Evolutionary conservation across 164 flowering plant species (phyloP).

Genomic region (Annona squamosa): DNA sequence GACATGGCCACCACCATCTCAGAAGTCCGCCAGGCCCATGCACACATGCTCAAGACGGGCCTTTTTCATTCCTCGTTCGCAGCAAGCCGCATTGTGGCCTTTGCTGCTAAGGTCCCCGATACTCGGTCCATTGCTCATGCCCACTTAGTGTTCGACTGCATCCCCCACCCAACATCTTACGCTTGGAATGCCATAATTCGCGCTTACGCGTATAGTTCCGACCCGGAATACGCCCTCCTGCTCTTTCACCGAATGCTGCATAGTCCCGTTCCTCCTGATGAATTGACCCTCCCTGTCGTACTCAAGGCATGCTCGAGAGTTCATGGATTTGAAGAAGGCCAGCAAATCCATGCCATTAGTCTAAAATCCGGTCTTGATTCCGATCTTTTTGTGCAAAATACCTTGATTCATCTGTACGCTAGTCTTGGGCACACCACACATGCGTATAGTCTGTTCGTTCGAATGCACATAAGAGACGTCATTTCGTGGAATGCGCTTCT

Average conservation of each 20-base stretch:
- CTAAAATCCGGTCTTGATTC: constrained; percentile 17
- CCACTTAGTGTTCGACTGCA: constrained; percentile 21
- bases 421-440: constrained; percentile 10
- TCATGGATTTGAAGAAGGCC: constrained; percentile 18
- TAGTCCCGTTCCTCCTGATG: constrained; percentile 21
- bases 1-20: constrained; percentile 23
- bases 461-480: constrained; percentile 24
- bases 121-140: constrained; percentile 21
- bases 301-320: constrained; percentile 30
- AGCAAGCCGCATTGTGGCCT: constrained; percentile 26
- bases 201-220: constrained; percentile 27
- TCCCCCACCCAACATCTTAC: constrained; percentile 24
- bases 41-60: constrained; percentile 26
- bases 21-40: constrained; percentile 28
- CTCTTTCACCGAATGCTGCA: constrained; percentile 27
- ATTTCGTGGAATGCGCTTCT: constrained; percentile 39
- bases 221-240: constrained; percentile 19
- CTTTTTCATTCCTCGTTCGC: constrained; percentile 20
- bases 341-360: constrained; percentile 29
- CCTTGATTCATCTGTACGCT: constrained; percentile 28
- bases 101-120: constrained; percentile 7
- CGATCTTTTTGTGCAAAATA: constrained; percentile 28
- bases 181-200: constrained; percentile 33
- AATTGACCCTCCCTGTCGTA: constrained; percentile 27
- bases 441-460: constrained; percentile 26